Conservation (phyloP, 1,284 basidiomycete species). For the Trichosporon sp. region DNA sequence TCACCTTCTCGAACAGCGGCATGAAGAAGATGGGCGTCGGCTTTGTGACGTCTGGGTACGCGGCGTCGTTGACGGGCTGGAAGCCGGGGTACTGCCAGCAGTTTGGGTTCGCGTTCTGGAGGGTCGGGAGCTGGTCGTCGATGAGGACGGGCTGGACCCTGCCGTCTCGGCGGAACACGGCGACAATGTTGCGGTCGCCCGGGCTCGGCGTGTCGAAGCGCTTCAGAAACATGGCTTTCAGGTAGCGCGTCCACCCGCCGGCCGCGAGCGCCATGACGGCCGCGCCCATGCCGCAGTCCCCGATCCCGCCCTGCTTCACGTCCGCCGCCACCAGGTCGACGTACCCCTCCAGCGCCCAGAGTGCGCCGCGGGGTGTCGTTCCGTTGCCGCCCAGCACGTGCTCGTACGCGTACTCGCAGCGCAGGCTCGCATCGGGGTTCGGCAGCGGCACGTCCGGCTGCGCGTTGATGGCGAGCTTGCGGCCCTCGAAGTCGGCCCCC, state of each 20-base stretch:
- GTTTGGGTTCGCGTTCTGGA: slow-evolving; percentile 11
- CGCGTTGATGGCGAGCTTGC: background rate
- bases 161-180: slow-evolving; percentile 19
- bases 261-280: slow-evolving; percentile 17
- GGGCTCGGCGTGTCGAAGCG: background rate
- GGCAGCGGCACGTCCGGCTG: slow-evolving; percentile 1
- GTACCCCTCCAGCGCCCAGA: slow-evolving; percentile 27
- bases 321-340: slow-evolving; percentile 24
- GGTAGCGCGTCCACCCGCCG: slow-evolving; percentile 17
- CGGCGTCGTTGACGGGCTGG: slow-evolving; percentile 22
- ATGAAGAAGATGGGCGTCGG: slow-evolving; percentile 24
- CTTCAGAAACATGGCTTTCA: slow-evolving; percentile 13
- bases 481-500: background rate
- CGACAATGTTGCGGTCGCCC: slow-evolving; percentile 4
- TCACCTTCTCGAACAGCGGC: slow-evolving; percentile 23
- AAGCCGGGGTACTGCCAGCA: slow-evolving; percentile 22
- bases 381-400: slow-evolving; percentile 23
- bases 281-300: slow-evolving; percentile 26
- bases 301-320: slow-evolving; percentile 22
- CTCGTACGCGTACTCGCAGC: slow-evolving; percentile 19
- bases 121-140: slow-evolving; percentile 21
- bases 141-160: slow-evolving; percentile 12
- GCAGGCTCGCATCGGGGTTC: background rate
- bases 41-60: slow-evolving; percentile 8
- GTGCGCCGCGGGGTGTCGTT: slow-evolving; percentile 11